These are phyloP conservation scores for Flaveria floridana DNA, from an alignment of 140 eudicot genomes.

Conservation along the genomic window DNA sequence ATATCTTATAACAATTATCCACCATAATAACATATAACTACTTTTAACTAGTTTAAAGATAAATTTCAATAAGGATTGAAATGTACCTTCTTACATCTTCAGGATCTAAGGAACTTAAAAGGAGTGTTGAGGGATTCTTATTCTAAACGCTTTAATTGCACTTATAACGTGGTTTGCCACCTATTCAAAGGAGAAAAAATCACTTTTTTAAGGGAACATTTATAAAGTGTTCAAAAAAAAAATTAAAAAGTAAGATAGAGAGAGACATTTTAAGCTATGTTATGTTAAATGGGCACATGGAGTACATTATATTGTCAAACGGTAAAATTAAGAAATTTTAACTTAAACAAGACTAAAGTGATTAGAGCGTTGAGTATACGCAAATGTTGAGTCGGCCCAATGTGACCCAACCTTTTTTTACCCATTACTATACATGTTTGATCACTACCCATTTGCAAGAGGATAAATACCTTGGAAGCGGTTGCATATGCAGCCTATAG, in stretches of 20 bases:
- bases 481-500: constrained; percentile 96
- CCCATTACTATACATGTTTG: not conserved
- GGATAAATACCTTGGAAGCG: constrained; percentile 66
- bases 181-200: too few species aligned
- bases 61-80: too few species aligned
- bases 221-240: constrained; percentile 1
- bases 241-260: not conserved
- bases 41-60: too few species aligned
- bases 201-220: not conserved
- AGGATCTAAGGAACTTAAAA: too few species aligned
- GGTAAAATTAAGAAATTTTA: not conserved
- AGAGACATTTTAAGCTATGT: not conserved
- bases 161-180: too few species aligned
- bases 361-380: not conserved
- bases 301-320: not conserved
- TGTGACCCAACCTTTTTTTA: not conserved
- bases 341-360: not conserved
- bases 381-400: constrained; percentile 1
- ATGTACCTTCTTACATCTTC: too few species aligned
- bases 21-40: too few species aligned
- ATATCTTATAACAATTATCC: too few species aligned
- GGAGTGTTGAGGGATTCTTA: too few species aligned
- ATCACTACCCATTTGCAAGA: not conserved
- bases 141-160: too few species aligned
- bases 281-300: not conserved